Evolutionary conservation across 257 asterid species (phyloP), one percentile per base, ranked within the genome.

Genomic region (Oldenlandia corymbosa): DNA sequence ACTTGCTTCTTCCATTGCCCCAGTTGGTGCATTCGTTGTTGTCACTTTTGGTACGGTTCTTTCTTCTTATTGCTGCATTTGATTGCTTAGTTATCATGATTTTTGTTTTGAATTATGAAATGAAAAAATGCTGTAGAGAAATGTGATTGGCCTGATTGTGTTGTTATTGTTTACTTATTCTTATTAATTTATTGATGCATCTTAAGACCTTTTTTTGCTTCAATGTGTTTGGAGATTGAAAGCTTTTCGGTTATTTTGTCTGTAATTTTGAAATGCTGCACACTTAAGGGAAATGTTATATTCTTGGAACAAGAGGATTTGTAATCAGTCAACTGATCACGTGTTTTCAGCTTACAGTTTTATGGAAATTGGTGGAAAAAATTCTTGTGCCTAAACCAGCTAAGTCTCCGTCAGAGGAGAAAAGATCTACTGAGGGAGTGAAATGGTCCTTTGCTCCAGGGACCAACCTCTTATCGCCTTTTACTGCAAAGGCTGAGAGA

Each of bases 351-450:
- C 78, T 83, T 76, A 82, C 97, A 93, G 99, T 93, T 84, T 37
- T 93, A 60, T 90, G 99, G 97, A 93, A 93, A 81, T 67, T 93
- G 82, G 88, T 85, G 78, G 96, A 80, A 79, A 87, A 87, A 75
- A 65, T 90, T 53, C 79, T 85, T 59, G 69, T 76, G 55, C 91
- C 96, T 31, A 90, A 84, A 63, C 85, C 81, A 5, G 55, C 79
- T 1, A 83, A 68, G 61, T 62, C 94, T 24, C 64, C 68, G 18
- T 66, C 81, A 12, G 86, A 80, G 65, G 94, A 80, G 74, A 85
- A 68, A 63, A 78, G 65, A 71, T 59, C 95, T 55, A 69, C 80
- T 64, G 80, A 78, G 14, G 97, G 92, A 59, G 30, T 76, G 71
- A 85, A 83, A 68, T 87, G 96, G 97, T 87, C 94, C 60, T 76